Conservation (phyloP, 2,329 filamentous ascomycete genomes). For the Thielaviopsis euricoi region DNA sequence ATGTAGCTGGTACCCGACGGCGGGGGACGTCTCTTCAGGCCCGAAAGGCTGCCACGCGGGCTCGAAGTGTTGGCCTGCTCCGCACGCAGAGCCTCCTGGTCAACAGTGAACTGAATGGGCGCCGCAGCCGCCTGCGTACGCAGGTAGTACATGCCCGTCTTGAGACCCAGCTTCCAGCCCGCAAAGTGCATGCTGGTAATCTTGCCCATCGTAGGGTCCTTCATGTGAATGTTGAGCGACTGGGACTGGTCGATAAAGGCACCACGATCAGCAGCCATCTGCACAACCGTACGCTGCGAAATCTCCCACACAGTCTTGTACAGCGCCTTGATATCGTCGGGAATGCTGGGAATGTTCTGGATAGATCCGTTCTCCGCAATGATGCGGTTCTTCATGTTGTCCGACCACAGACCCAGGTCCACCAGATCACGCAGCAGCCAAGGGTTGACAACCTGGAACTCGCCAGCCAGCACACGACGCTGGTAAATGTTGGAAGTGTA, state of each 20-base stretch:
- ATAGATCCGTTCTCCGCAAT: constrained; percentile 92
- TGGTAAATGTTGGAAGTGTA: constrained; percentile 99
- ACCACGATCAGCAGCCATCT: constrained; percentile 97
- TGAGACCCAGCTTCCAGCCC: constrained; percentile 96
- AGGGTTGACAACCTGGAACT: constrained; percentile 99
- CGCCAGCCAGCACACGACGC: constrained; percentile 88
- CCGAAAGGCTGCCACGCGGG: constrained; percentile 30
- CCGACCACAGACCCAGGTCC: constrained; percentile 94
- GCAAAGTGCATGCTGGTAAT: constrained; percentile 99
- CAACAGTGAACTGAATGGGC: constrained; percentile 97
- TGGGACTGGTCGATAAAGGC: constrained; percentile 99
- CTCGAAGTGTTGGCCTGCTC: constrained; percentile 58
- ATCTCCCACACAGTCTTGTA: constrained; percentile 99
- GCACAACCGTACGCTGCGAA: constrained; percentile 82
- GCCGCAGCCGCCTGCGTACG: constrained; percentile 93
- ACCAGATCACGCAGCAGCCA: constrained; percentile 97
- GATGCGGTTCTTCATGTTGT: constrained; percentile 99
- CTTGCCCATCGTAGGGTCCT: constrained; percentile 98
- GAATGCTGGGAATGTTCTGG: constrained; percentile 93
- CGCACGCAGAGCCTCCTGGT: constrained; percentile 85
- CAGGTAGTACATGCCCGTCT: constrained; percentile 99
- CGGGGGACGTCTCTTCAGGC: constrained; percentile 53
- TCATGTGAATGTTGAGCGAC: constrained; percentile 98
- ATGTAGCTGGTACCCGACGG: constrained; percentile 36
- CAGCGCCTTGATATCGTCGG: constrained; percentile 82